A percentile compares a stretch with the other conserved stretches of the same genome.
Evolutionary conservation across 2,329 filamentous ascomycete species (phyloP).

Genomic region (Penicillium sp.): DNA sequence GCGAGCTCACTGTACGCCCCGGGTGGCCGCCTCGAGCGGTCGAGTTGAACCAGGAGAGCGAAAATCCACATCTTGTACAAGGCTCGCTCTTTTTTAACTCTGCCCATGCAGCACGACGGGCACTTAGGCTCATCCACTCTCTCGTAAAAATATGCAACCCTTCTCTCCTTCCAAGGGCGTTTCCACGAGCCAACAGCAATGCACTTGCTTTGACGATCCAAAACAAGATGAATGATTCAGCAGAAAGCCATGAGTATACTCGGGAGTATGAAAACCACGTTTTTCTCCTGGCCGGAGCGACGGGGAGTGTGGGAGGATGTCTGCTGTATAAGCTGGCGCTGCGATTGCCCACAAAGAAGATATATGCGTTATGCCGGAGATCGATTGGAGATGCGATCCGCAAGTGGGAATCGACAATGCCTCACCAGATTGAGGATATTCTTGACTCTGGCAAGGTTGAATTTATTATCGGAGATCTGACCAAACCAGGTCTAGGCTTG

Average conservation of each 20-base stretch:
- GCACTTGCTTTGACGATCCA: too few species aligned
- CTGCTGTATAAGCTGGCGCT: conserved; percentile 26
- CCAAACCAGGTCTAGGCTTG: conserved; percentile 20
- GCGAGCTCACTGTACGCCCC: too few species aligned
- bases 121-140: too few species aligned
- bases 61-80: too few species aligned
- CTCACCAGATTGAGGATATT: conserved; percentile 25
- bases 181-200: too few species aligned
- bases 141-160: too few species aligned
- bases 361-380: conserved; percentile 21
- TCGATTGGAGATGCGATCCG: conserved; percentile 16
- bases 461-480: conserved; percentile 26
- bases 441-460: conserved; percentile 26
- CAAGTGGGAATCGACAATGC: conserved; percentile 25
- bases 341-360: conserved; percentile 23
- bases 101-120: too few species aligned
- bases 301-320: conserved; percentile 25
- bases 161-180: background rate
- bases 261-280: conserved; percentile 17
- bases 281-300: conserved; percentile 25
- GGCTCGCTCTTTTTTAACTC: too few species aligned
- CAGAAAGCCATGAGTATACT: background rate
- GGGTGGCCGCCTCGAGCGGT: too few species aligned
- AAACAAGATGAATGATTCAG: background rate
- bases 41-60: too few species aligned